Conservation (phyloP, 345 rosid species). For the Crucihimalaya himalaica region DNA sequence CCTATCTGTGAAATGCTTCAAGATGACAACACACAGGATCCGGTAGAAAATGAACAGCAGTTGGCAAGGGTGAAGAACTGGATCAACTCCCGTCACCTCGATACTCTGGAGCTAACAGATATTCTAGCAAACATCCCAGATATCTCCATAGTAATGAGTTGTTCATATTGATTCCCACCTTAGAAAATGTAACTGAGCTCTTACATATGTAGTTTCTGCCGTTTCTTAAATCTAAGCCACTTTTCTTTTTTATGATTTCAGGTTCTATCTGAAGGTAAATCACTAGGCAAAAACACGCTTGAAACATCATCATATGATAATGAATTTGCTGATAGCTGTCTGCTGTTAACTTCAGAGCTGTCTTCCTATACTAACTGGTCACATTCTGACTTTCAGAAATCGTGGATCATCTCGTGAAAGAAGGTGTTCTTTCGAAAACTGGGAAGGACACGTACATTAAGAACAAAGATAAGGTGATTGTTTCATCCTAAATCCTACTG, state of each 20-base stretch:
- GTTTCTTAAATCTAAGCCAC: conserved; percentile 9
- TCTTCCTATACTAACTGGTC: conserved; percentile 24
- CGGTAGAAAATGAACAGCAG: conserved; percentile 79
- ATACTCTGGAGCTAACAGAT: conserved; percentile 65
- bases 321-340: background rate
- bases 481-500: background rate
- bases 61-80: conserved; percentile 78
- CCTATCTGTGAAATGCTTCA: conserved; percentile 25
- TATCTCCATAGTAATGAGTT: conserved; percentile 65
- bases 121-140: conserved; percentile 80
- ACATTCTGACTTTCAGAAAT: conserved; percentile 60
- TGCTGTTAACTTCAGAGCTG: conserved; percentile 3
- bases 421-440: conserved; percentile 57
- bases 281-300: background rate
- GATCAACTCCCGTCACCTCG: conserved; percentile 56
- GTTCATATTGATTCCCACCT: conserved; percentile 9
- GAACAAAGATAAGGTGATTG: conserved; percentile 61
- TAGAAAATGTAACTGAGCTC: conserved; percentile 5
- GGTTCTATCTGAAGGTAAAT: conserved; percentile 80
- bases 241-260: conserved; percentile 46
- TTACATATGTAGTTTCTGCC: conserved; percentile 14
- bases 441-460: conserved; percentile 66
- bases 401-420: conserved; percentile 75
- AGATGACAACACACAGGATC: conserved; percentile 86
- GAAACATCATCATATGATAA: conserved; percentile 18